Evolutionary conservation across 495 filamentous ascomycete genomes (phyloP).

Genomic region (Aspergillus bertholletiae): DNA sequence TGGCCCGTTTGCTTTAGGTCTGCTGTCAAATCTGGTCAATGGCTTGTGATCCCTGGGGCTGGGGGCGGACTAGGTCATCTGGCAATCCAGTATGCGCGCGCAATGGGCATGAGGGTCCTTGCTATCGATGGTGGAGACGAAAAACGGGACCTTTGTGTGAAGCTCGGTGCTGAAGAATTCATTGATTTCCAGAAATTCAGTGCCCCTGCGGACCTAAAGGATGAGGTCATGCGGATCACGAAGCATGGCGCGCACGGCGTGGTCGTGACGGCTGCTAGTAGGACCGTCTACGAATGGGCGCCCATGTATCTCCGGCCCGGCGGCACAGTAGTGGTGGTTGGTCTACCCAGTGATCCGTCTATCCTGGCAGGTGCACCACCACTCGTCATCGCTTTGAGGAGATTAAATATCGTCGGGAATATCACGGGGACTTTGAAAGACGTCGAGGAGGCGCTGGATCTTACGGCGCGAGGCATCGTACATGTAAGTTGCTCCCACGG

Average conservation of each 20-base stretch:
- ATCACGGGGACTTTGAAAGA: slow-evolving; percentile 4
- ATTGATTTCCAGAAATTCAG: slow-evolving; percentile 20
- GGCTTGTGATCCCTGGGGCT: slow-evolving; percentile 32
- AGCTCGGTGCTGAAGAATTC: slow-evolving; percentile 28
- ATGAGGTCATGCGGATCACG: slow-evolving; percentile 1
- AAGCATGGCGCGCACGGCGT: not conserved
- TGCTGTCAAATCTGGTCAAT: slow-evolving; percentile 23
- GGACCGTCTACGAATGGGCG: slow-evolving; percentile 1
- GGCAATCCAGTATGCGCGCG: slow-evolving; percentile 29
- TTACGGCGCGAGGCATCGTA: slow-evolving; percentile 4
- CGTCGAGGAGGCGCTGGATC: slow-evolving; percentile 9
- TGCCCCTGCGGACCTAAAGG: not conserved
- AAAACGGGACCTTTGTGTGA: slow-evolving; percentile 26
- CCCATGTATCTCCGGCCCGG: slow-evolving; percentile 7
- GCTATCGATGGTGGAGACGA: slow-evolving; percentile 29
- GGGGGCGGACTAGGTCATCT: slow-evolving; percentile 36
- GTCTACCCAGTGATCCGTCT: slow-evolving; percentile 4
- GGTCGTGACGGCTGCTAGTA: slow-evolving; percentile 4
- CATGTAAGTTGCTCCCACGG: not conserved
- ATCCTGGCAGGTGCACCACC: slow-evolving; percentile 8
- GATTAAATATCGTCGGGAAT: slow-evolving; percentile 7
- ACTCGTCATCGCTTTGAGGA: slow-evolving; percentile 4
- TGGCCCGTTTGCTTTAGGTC: slow-evolving; percentile 15
- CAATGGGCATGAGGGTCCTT: slow-evolving; percentile 28
- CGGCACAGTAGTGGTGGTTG: slow-evolving; percentile 9